phyloP scores from a whole-genome alignment of 2,329 filamentous ascomycete genomes.

The Albifimbria verrucaria region DNA sequence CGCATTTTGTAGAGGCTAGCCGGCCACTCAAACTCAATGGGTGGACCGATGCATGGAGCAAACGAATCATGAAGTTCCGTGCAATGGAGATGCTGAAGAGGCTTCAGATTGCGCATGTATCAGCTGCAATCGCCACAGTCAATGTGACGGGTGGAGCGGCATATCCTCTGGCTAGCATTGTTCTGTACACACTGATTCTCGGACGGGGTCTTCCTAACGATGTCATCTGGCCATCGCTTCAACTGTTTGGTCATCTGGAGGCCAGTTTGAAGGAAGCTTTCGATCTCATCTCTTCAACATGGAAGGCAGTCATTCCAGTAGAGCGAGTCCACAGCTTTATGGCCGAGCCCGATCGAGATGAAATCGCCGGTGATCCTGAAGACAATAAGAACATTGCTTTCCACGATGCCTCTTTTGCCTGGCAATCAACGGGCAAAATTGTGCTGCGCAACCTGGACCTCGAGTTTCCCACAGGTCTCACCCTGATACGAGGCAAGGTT shows the following conservation, averaged over 20 bases:
- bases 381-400: slow-evolving; percentile 46
- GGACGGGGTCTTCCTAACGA: slow-evolving; percentile 69
- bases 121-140: slow-evolving; percentile 57
- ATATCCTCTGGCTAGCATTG: slow-evolving; percentile 79
- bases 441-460: slow-evolving; percentile 47
- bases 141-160: slow-evolving; percentile 70
- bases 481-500: slow-evolving; percentile 56
- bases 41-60: slow-evolving; percentile 34
- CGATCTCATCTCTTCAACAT: slow-evolving; percentile 67
- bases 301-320: slow-evolving; percentile 82
- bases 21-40: slow-evolving; percentile 54
- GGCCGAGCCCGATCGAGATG: slow-evolving; percentile 74
- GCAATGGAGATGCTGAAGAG: slow-evolving; percentile 33
- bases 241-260: slow-evolving; percentile 76
- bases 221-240: slow-evolving; percentile 81
- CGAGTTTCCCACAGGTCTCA: slow-evolving; percentile 47
- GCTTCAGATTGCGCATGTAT: slow-evolving; percentile 31
- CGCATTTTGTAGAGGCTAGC: slow-evolving; percentile 84
- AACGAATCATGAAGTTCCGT: slow-evolving; percentile 32
- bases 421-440: slow-evolving; percentile 64
- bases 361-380: slow-evolving; percentile 34
- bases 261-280: slow-evolving; percentile 72
- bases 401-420: slow-evolving; percentile 68
- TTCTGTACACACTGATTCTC: slow-evolving; percentile 72
- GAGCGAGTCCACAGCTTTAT: slow-evolving; percentile 83